Base-by-base conservation (phyloP, 2,329 filamentous ascomycete species). In the Talaromyces sp. region DNA sequence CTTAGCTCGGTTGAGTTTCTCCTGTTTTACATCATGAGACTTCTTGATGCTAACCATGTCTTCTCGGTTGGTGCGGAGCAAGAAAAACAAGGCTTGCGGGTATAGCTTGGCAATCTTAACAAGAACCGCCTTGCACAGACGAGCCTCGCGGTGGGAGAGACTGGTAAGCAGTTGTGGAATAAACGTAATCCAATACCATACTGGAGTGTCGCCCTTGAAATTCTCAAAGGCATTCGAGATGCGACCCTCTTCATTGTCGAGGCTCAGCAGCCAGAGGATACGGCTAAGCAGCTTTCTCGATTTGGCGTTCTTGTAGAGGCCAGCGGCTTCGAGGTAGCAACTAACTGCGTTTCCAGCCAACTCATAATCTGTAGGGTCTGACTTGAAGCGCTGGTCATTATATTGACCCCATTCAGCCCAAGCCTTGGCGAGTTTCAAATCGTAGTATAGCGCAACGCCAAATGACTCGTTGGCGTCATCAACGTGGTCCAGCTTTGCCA, bases 131-230 rank as follows among this genome's bases (percentile, higher is more conserved):
- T 95, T 90, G 52, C 94, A 91, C 55, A 96, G 89, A 4, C 88
- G 87, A 12, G 92, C 94, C 76, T 99, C 96, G 68, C 94, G 93
- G 71, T 97, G 89, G 2, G 91, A 91, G 57, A 99, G 83, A 58
- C 94, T 95, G 51, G 92, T 94, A 34, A 99, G 85, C 50, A 99
- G 84, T 76, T 99, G 95, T 18, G 95, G 95, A 65, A 99, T 98
- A 74, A 96, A 99, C 0, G 94, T 98, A 68, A 98, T 97, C 95
- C 95, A 99, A 78, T 98, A 99, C 95, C 95, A 99, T 12, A 96
- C 92, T 0, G 93, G 92, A 2, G 92, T 96, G 68, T 99, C 96
- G 57, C 95, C 95, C 81, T 98, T 97, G 80, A 95, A 99, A 68
- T 94, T 91, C 66, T 96, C 92, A 67, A 97, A 99, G 12, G 94